Evolutionary conservation across 2,329 filamentous ascomycete species (phyloP), one percentile per base, ranked within the genome.

Genomic region (Sphaerulina musiva): DNA sequence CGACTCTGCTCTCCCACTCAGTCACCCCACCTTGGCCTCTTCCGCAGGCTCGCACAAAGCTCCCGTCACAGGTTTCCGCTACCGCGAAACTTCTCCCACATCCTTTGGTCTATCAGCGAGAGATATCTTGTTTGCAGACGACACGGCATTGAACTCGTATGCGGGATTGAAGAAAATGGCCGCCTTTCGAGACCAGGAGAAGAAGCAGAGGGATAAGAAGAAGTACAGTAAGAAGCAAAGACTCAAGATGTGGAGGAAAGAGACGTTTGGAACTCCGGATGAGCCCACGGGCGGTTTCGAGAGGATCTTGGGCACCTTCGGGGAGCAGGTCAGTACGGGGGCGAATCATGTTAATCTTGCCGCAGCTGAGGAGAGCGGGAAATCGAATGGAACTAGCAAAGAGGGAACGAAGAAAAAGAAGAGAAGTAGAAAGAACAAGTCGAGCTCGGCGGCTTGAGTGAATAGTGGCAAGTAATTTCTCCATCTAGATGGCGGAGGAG

Each of bases 151-250:
- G 60, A 98, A 98, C 71, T 80, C 91, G 61, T 98, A 86, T 67
- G 92, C 86, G 4, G 92, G 93, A 6, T 76, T 98, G 66, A 98
- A 98, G 80, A 97, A 96, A 75, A 81, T 96, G 56, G 91, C 92
- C 4, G 79, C 87, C 4, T 98, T 93, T 76, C 81, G 93, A 53
- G 91, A 96, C 68, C 76, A 79, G 2, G 87, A 91, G 65, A 93
- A 95, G 80, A 97, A 97, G 78, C 79, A 80, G 62, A 87, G 85
- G 65, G 93, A 98, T 68, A 83, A 84, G 74, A 95, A 95, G 78
- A 80, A 82, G 64, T 78, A 97, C 31, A 87, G 89, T 60, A 98
- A 97, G 81, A 97, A 97, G 76, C 89, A 88, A 6, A 80, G 92
- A 17, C 76, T 98, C 57, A 78, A 90, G 67, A 82, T 96, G 73